These are phyloP conservation scores for Pleoardoris graminearum DNA, from an alignment of 2,329 filamentous ascomycete genomes.

Conservation along the genomic window DNA sequence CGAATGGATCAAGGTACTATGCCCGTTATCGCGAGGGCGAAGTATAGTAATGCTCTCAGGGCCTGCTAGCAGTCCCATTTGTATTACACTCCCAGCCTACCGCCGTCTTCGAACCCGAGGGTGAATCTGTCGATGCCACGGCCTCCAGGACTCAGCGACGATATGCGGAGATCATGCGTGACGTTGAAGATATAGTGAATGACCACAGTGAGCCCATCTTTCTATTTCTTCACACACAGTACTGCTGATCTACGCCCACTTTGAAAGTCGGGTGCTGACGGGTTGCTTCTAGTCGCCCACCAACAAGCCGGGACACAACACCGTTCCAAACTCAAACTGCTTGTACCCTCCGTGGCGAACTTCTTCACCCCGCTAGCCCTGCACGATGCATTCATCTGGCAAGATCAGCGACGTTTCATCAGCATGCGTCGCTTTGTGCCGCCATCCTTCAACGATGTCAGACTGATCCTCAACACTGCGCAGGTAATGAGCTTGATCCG, in stretches of 20 bases:
- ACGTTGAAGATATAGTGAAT: constrained; percentile 88
- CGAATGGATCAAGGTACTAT: constrained; percentile 85
- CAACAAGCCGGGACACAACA: constrained; percentile 66
- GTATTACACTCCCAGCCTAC: constrained; percentile 95
- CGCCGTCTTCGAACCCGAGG: constrained; percentile 74
- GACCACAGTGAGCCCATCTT: constrained; percentile 71
- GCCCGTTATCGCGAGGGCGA: not conserved
- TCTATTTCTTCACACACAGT: not conserved
- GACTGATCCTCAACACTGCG: constrained; percentile 89
- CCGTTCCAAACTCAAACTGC: constrained; percentile 86
- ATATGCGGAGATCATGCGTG: constrained; percentile 93
- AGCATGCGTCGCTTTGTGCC: constrained; percentile 90
- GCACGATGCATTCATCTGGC: constrained; percentile 87
- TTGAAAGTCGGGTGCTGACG: no score
- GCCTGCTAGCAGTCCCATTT: constrained; percentile 87
- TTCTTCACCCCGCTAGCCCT: constrained; percentile 91
- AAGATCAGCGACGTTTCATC: constrained; percentile 84
- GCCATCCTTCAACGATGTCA: constrained; percentile 95
- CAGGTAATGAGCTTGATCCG: constrained; percentile 90
- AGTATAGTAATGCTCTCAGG: constrained; percentile 23
- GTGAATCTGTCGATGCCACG: constrained; percentile 68
- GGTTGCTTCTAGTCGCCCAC: constrained; percentile 62
- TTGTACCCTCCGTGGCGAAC: constrained; percentile 87
- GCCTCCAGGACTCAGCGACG: constrained; percentile 79
- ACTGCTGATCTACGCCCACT: not conserved